phyloP scores from a whole-genome alignment of 257 asterid species.

The Ballota nigra region DNA sequence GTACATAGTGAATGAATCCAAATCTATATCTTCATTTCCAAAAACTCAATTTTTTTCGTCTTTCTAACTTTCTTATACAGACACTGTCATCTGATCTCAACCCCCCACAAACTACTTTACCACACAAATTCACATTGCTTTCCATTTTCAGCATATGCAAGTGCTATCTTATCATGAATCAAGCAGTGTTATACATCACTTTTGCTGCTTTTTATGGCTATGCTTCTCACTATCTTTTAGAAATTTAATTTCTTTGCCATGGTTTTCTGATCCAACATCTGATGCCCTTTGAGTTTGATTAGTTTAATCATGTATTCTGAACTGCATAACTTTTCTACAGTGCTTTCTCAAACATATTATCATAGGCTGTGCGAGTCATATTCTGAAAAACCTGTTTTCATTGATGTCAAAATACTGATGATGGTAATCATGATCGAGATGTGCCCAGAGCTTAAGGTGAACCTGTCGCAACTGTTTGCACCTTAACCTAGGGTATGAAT shows the following conservation, averaged over 20 bases:
- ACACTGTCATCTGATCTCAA: background rate
- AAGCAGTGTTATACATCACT: background rate
- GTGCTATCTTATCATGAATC: background rate
- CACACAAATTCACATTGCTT: background rate
- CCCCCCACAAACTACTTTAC: background rate
- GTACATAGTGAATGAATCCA: background rate
- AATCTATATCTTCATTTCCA: background rate
- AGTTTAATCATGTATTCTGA: background rate
- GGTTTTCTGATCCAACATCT: background rate
- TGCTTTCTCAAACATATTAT: background rate
- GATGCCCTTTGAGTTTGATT: background rate
- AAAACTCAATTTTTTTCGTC: background rate
- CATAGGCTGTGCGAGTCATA: background rate
- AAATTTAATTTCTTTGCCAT: background rate
- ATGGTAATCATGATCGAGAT: background rate
- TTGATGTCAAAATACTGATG: slow-evolving; percentile 3
- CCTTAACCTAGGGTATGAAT: background rate
- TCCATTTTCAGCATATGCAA: background rate
- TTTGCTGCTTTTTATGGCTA: background rate
- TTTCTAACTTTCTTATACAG: background rate
- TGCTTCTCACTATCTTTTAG: background rate
- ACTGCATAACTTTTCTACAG: background rate
- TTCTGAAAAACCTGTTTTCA: background rate
- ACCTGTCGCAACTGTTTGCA: background rate
- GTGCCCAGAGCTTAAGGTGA: background rate